Evolutionary conservation across 768 basidiomycete species (phyloP).

Genomic region (Suillus spraguei): DNA sequence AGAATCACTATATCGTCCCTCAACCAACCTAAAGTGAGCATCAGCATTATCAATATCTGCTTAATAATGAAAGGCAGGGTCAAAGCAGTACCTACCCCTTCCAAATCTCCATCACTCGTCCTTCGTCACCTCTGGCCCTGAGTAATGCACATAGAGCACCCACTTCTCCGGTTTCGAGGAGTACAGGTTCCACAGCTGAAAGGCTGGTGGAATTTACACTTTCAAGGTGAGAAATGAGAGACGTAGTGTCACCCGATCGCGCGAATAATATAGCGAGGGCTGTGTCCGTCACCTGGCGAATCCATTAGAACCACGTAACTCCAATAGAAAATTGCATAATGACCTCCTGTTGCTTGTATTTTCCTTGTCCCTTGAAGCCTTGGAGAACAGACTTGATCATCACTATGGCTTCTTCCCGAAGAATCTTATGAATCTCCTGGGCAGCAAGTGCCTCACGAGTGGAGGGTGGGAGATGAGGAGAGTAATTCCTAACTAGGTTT

Average conservation of each 20-base stretch:
- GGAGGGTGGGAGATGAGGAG: conserved; percentile 66
- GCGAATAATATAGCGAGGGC: conserved; percentile 33
- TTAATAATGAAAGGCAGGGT: background rate
- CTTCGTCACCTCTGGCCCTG: conserved; percentile 18
- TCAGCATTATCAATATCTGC: background rate
- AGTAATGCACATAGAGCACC: conserved; percentile 5
- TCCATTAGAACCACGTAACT: conserved; percentile 61
- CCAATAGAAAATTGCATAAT: conserved; percentile 62
- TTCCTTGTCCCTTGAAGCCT: conserved; percentile 68
- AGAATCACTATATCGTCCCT: conserved; percentile 28
- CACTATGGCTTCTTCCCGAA: conserved; percentile 65
- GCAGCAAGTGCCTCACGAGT: conserved; percentile 65
- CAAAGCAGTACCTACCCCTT: conserved; percentile 22
- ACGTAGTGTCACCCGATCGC: conserved; percentile 23
- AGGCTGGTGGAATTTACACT: background rate
- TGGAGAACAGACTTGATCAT: conserved; percentile 76
- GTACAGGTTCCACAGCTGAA: conserved; percentile 6
- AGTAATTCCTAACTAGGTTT: conserved; percentile 92
- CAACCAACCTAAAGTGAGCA: conserved; percentile 21
- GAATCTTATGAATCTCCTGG: conserved; percentile 63
- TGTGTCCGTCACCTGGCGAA: conserved; percentile 56
- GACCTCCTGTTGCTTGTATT: conserved; percentile 49
- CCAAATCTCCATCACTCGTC: conserved; percentile 26
- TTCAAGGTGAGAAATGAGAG: conserved; percentile 19
- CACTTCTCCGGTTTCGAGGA: conserved; percentile 1